Evolutionary conservation across 148 eudicot species (phyloP).

Genomic region (Fagopyrum esculentum): DNA sequence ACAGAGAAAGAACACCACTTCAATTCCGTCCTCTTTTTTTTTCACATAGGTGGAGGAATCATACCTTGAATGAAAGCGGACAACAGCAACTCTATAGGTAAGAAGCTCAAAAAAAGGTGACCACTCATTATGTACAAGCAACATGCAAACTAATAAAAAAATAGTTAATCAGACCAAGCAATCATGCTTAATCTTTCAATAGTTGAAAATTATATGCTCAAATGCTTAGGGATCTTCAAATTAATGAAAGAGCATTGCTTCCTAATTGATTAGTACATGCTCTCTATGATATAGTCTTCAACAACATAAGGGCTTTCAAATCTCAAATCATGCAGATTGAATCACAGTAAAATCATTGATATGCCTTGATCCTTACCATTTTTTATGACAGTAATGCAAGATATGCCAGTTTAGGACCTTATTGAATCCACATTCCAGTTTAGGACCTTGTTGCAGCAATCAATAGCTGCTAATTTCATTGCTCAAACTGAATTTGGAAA

Average conservation of each 20-base stretch:
- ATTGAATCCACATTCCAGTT: constrained; percentile 10
- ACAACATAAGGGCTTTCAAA: background rate
- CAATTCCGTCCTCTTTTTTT: constrained; percentile 16
- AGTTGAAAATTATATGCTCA: too few relatives aligned
- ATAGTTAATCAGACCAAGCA: background rate
- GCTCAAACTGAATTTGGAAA: too few relatives aligned
- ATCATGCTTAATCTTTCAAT: background rate
- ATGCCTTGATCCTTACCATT: background rate
- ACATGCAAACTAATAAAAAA: background rate
- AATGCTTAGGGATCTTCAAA: background rate
- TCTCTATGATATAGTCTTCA: background rate
- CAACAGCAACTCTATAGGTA: background rate
- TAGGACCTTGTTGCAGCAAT: too few relatives aligned
- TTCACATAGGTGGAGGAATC: background rate
- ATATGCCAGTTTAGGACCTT: constrained; percentile 4
- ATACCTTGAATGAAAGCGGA: background rate
- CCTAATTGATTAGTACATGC: background rate
- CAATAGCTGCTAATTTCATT: too few relatives aligned
- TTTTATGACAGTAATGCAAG: background rate
- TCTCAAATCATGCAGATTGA: background rate
- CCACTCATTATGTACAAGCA: too few relatives aligned
- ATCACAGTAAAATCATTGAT: constrained; percentile 1
- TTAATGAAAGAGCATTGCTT: background rate
- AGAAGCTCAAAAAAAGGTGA: too few relatives aligned
- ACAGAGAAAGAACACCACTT: constrained; percentile 36